Base-by-base conservation (phyloP, 1,284 basidiomycete species). In the Mycosarcoma maydis region DNA sequence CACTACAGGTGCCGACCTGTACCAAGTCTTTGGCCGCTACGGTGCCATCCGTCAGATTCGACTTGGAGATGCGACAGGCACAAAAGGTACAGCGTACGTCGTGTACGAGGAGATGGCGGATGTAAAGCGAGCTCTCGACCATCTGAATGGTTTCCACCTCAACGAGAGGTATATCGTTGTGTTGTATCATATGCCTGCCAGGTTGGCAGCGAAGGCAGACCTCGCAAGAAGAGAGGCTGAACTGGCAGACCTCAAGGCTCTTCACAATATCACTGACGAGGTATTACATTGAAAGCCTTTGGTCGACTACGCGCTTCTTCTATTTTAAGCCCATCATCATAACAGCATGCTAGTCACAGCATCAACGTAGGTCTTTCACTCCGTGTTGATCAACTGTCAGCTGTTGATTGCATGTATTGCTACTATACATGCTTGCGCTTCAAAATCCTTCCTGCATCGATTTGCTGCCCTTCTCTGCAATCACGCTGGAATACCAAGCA, bases 11-110 rank as follows among this genome's bases (percentile, higher is more conserved):
- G 89, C 93, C 58, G 94, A 97, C 83, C 84, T 98, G 68, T 98
- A 98, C 83, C 95, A 98, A 84, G 86, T 98, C 57, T 98, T 98
- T 80, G 95, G 94, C 52, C 91, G 93, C 66, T 98, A 98, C 85
- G 95, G 95, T 38, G 92, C 92, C 72, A 93, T 98, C 78, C 89
- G 95, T 38, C 95, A 98, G 83, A 90, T 98, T 73, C 88, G 95
- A 52, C 88, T 97, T 71, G 95, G 95, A 41, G 94, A 89, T 72
- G 92, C 94, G 77, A 85, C 64, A 19, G 97, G 97, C 84, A 92
- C 93, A 24, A 92, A 91, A 78, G 95, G 95, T 19, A 98, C 95
- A 11, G 96, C 95, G 0, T 98, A 95, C 80, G 91, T 98, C 13
- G 83, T 82, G 8, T 84, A 78, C 53, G 83, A 84, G 68, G 84